Percentiles rank a stretch among this genome's conserved stretches.
These are phyloP conservation scores for Blastobotrys buckinghamii DNA, from an alignment of 1,139 yeast genomes.

Conservation along the genomic window DNA sequence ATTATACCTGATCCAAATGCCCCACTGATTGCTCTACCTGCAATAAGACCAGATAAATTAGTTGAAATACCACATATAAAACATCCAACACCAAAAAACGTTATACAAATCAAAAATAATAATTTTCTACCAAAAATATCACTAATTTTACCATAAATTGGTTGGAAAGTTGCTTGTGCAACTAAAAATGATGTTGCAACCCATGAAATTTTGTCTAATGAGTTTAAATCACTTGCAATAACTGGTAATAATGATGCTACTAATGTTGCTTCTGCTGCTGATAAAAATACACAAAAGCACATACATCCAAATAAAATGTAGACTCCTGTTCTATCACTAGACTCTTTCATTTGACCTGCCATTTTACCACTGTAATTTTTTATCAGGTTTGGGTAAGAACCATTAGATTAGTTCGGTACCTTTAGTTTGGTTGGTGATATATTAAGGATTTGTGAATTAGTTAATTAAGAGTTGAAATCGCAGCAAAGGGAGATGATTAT, in stretches of 20 bases:
- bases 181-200: constrained; percentile 55
- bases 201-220: constrained; percentile 50
- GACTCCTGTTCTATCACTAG: neutral
- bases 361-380: neutral
- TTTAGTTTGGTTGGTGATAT: too few relatives aligned
- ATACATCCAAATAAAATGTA: constrained; percentile 33
- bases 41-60: constrained; percentile 41
- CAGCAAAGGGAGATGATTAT: too few relatives aligned
- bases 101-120: constrained; percentile 44
- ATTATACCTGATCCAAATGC: constrained; percentile 63
- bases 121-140: constrained; percentile 78
- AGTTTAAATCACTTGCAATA: constrained; percentile 57
- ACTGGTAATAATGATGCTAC: constrained; percentile 61
- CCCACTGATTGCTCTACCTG: constrained; percentile 58
- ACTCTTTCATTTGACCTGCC: neutral
- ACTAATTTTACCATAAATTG: constrained; percentile 77
- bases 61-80: constrained; percentile 45
- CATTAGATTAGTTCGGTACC: too few relatives aligned
- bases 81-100: constrained; percentile 50
- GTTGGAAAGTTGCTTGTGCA: constrained; percentile 63
- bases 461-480: too few relatives aligned
- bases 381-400: too few relatives aligned
- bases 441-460: too few relatives aligned
- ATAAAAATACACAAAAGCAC: constrained; percentile 49
- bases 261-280: constrained; percentile 59